Evolutionary conservation across 345 rosid genomes (phyloP).

Genomic region (Trapa bicornis): DNA sequence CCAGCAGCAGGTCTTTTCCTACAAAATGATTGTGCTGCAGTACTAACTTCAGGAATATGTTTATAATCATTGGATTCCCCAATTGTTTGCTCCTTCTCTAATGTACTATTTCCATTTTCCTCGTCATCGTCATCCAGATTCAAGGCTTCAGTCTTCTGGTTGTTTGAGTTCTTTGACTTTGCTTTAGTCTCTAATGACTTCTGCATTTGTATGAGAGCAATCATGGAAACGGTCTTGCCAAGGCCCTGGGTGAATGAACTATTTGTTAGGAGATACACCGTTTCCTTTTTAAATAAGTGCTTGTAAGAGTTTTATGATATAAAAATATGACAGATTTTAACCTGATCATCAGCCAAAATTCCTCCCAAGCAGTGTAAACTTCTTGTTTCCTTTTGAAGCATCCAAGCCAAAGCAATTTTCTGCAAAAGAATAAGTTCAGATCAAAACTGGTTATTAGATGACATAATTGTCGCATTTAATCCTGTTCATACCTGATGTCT

Average conservation of each 20-base stretch:
- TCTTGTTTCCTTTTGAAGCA: conserved; percentile 85
- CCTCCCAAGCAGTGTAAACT: conserved; percentile 81
- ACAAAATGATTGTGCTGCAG: conserved; percentile 31
- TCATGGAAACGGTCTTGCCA: conserved; percentile 90
- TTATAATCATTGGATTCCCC: conserved; percentile 28
- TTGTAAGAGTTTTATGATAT: background rate
- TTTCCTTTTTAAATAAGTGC: background rate
- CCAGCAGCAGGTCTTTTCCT: conserved; percentile 68
- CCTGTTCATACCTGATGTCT: conserved; percentile 69
- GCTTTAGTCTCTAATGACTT: conserved; percentile 40
- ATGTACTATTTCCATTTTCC: conserved; percentile 23
- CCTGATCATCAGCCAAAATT: conserved; percentile 99
- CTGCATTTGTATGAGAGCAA: conserved; percentile 85
- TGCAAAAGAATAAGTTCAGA: conserved; percentile 23
- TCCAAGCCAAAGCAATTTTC: conserved; percentile 98
- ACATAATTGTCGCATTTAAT: background rate
- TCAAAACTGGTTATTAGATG: background rate
- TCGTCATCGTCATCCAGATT: conserved; percentile 79
- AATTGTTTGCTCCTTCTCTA: conserved; percentile 26
- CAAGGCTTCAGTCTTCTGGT: conserved; percentile 55
- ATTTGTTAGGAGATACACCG: background rate
- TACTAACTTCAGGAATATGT: conserved; percentile 34
- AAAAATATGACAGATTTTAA: conserved; percentile 13
- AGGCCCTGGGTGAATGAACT: conserved; percentile 58
- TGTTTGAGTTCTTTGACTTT: conserved; percentile 31